Conservation (phyloP, 768 basidiomycete genomes). For the Leccinum longicurvipes region DNA sequence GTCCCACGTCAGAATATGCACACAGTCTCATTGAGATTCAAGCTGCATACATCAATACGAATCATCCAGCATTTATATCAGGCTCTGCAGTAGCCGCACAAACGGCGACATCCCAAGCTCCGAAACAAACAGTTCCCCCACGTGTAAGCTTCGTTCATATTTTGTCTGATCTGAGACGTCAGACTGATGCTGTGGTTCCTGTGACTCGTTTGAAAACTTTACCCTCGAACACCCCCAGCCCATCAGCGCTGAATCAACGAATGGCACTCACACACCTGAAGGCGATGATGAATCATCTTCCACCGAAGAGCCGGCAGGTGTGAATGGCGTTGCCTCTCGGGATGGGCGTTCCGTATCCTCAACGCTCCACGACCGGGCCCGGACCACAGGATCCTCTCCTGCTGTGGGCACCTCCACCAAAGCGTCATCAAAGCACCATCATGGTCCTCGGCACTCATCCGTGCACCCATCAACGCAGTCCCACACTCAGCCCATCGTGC, state of each 20-base stretch:
- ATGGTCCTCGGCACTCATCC: conserved; percentile 35
- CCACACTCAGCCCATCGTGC: conserved; percentile 31
- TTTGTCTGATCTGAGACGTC: conserved; percentile 4
- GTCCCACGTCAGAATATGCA: conserved; percentile 95
- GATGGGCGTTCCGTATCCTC: conserved; percentile 73
- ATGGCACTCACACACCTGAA: conserved; percentile 47
- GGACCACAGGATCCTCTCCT: conserved; percentile 40
- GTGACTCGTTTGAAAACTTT: conserved; percentile 12
- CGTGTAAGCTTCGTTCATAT: conserved; percentile 43
- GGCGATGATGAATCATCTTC: conserved; percentile 62
- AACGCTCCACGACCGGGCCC: conserved; percentile 71
- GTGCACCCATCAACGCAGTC: conserved; percentile 31
- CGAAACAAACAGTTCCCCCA: conserved; percentile 44
- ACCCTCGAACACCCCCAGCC: conserved; percentile 41
- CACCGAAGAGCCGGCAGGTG: conserved; percentile 51
- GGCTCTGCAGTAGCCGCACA: conserved; percentile 67
- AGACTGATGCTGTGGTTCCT: conserved; percentile 14
- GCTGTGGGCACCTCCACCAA: conserved; percentile 25
- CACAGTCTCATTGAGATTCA: conserved; percentile 95
- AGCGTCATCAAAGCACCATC: conserved; percentile 25
- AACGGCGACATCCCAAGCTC: conserved; percentile 39
- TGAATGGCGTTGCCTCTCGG: conserved; percentile 53
- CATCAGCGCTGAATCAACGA: conserved; percentile 58
- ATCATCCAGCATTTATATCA: conserved; percentile 91
- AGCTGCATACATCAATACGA: conserved; percentile 98